Percentiles rank a stretch among this genome's conserved stretches.
phyloP scores from a whole-genome alignment of 2,329 filamentous ascomycete species.

The Fusarium staphyleae region DNA sequence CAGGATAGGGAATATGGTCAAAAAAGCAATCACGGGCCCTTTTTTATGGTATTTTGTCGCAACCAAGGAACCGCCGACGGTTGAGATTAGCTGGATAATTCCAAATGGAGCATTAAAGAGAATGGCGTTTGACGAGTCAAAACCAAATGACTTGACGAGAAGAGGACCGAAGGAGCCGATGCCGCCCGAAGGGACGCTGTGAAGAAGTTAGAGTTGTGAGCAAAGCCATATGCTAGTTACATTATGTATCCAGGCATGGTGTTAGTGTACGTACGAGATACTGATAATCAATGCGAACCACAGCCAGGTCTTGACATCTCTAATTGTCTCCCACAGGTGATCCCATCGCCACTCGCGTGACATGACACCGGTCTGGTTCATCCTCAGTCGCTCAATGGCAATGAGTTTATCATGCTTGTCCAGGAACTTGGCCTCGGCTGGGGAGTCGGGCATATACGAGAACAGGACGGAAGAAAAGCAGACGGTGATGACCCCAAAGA shows the following conservation, averaged over 20 bases:
- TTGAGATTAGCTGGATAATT: constrained; percentile 65
- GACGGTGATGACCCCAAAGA: constrained; percentile 47
- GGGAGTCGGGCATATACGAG: constrained; percentile 66
- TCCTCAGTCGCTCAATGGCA: constrained; percentile 62
- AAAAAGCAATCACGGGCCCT: constrained; percentile 57
- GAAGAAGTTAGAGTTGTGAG: not conserved
- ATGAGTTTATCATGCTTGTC: constrained; percentile 61
- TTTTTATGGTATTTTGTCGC: constrained; percentile 61
- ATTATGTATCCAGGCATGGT: constrained; percentile 34
- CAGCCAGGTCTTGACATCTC: constrained; percentile 48
- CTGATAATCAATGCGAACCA: constrained; percentile 54
- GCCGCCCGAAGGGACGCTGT: constrained; percentile 48
- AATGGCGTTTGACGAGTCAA: constrained; percentile 60
- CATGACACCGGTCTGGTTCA: constrained; percentile 53
- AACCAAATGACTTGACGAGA: constrained; percentile 64
- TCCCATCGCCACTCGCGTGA: constrained; percentile 48
- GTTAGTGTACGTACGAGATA: constrained; percentile 48
- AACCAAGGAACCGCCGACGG: constrained; percentile 58
- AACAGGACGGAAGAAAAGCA: constrained; percentile 55
- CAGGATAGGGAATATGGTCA: constrained; percentile 59
- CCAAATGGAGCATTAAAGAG: constrained; percentile 67
- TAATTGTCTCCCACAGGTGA: constrained; percentile 46
- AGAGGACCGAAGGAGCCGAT: constrained; percentile 64
- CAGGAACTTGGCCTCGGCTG: constrained; percentile 64
- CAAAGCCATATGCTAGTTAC: constrained; percentile 5